Evolutionary conservation across 768 basidiomycete species (phyloP), one percentile per base, ranked within the genome.

Genomic region (Epithele typhae): DNA sequence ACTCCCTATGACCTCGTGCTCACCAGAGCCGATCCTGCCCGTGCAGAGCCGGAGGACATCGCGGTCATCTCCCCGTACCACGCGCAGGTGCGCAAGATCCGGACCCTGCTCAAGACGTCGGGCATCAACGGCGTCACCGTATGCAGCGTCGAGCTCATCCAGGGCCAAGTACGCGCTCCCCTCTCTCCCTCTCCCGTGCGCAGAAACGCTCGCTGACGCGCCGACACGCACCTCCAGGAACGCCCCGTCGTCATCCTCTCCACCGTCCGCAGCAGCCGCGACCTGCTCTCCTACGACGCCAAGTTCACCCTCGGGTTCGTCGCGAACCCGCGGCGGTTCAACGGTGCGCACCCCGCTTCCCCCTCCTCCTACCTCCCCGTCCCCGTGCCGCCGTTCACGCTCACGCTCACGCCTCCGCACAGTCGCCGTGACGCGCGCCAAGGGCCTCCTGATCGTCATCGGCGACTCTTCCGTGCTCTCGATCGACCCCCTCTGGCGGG

Each of bases 351-450:
- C 30, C n/a, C n/a, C n/a, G n/a, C n/a, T n/a, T n/a, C n/a, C n/a
- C n/a, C n/a, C n/a, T n/a, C n/a, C n/a, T n/a, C 30, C 9, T 9
- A 32, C 9, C 15, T 21, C 10, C 30, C 14, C 35, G 45, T 2
- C 17, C 19, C 12, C 40, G 7, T 19, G 27, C n/a, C 10, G 15
- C 18, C 21, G 9, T 22, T 22, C 34, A 15, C 7, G 5, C 23
- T 39, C 23, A 39, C 3, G 14, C n/a, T 19, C 37, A 19, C 19
- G 25, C 30, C 36, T 27, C 27, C 7, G 21, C 21, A 17, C 40
- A 84, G 83, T 85, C 27, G 80, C 82, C 4, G 61, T 87, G 10
- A 87, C 83, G 0, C 78, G 82, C 12, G 81, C 81, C 0, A 74
- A 83, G 58, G 77, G 82, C 0, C 65, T 85, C 3, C 71, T 86